A percentile compares a stretch with the other conserved stretches of the same genome.
These are phyloP conservation scores for Solanum acaule DNA, from an alignment of 257 asterid species.

Conservation along the genomic window DNA sequence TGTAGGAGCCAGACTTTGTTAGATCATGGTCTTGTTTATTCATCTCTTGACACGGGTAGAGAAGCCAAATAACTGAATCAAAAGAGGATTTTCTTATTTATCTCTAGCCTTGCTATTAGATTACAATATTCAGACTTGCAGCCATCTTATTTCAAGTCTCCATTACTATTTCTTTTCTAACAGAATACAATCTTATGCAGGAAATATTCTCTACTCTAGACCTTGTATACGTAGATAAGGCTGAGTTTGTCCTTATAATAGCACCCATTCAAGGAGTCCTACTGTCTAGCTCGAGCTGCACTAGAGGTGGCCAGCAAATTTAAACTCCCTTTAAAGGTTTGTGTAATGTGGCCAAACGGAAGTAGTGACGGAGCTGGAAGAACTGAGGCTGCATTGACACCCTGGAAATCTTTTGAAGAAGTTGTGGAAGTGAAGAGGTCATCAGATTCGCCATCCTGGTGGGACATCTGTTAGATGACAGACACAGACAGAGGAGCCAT, in stretches of 20 bases:
- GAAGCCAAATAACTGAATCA: not conserved
- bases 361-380: slow-evolving; percentile 9
- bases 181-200: slow-evolving; percentile 18
- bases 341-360: slow-evolving; percentile 55
- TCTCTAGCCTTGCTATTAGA: not conserved
- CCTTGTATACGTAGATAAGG: slow-evolving; percentile 44
- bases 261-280: slow-evolving; percentile 61
- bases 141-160: not conserved
- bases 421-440: slow-evolving; percentile 36
- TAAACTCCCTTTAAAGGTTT: slow-evolving; percentile 44
- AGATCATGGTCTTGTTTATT: not conserved
- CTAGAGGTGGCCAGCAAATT: slow-evolving; percentile 49
- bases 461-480: slow-evolving; percentile 75
- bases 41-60: not conserved
- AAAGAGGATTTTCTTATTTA: not conserved
- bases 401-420: slow-evolving; percentile 55
- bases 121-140: not conserved
- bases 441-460: slow-evolving; percentile 51
- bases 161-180: not conserved
- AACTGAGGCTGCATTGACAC: slow-evolving; percentile 35
- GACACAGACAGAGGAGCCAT: slow-evolving; percentile 61
- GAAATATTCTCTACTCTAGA: slow-evolving; percentile 61
- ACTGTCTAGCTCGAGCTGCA: slow-evolving; percentile 59
- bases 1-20: not conserved
- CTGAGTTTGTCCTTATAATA: slow-evolving; percentile 68